Evolutionary conservation across 805 yeast species (phyloP).

Genomic region (Schwanniomyces pseudopolymorphus): DNA sequence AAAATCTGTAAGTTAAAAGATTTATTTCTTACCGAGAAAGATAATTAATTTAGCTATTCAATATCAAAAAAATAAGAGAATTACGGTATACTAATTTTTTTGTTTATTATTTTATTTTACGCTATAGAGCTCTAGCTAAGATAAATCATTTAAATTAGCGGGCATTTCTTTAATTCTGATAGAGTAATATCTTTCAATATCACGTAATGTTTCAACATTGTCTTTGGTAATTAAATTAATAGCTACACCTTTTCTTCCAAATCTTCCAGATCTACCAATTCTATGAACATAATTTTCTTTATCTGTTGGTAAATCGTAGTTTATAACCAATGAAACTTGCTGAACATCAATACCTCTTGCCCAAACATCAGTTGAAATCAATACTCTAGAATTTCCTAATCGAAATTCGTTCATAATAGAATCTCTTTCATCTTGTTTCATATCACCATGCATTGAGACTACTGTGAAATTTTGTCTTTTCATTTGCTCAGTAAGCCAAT

Average conservation of each 20-base stretch:
- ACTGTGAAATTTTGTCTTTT: conserved; percentile 84
- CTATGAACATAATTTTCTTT: conserved; percentile 96
- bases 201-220: conserved; percentile 73
- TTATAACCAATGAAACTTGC: conserved; percentile 93
- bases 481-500: conserved; percentile 81
- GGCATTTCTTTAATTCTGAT: conserved; percentile 80
- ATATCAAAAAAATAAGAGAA: no score
- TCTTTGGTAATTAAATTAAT: conserved; percentile 86
- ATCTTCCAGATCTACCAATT: conserved; percentile 97
- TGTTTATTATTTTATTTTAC: no score
- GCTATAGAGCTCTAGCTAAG: conserved; percentile 12
- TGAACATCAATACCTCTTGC: conserved; percentile 99
- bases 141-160: conserved; percentile 55
- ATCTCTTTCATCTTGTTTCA: conserved; percentile 94
- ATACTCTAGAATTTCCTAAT: conserved; percentile 86
- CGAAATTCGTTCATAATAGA: conserved; percentile 94
- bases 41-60: no score
- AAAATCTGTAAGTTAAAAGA: no score
- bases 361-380: conserved; percentile 95
- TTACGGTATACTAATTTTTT: no score
- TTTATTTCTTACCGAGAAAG: no score
- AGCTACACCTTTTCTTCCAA: conserved; percentile 98
- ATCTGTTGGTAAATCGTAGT: conserved; percentile 91
- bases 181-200: conserved; percentile 70
- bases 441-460: conserved; percentile 94